Conservation (phyloP, 495 filamentous ascomycete species). For the Xylaria scruposa region DNA sequence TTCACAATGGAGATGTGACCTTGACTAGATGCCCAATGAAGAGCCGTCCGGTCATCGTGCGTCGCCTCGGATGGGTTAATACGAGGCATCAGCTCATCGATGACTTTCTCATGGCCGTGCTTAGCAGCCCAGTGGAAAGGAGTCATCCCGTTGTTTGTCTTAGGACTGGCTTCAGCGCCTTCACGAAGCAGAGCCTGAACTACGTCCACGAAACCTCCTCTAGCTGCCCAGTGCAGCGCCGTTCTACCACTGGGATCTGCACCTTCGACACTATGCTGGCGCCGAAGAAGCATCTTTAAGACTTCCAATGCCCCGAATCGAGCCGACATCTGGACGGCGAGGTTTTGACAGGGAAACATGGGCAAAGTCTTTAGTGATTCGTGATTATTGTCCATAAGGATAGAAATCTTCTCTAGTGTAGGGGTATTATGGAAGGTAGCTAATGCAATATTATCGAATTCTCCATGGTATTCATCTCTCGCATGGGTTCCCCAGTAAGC, state of each 20-base stretch:
- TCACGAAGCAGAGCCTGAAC: neutral
- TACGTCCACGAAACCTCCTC: neutral
- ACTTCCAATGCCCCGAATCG: neutral
- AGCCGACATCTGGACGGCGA: neutral
- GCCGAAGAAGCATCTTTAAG: neutral
- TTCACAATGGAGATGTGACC: neutral
- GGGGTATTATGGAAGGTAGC: neutral
- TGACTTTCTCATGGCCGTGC: neutral
- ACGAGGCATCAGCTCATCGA: neutral
- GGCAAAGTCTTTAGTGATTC: neutral
- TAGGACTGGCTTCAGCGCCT: neutral
- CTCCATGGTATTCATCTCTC: neutral
- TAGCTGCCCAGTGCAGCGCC: neutral
- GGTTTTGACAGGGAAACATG: neutral
- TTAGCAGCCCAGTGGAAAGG: neutral
- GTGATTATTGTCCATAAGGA: neutral
- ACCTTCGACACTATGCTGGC: neutral
- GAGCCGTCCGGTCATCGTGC: neutral
- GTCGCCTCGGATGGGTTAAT: neutral
- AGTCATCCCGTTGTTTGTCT: neutral
- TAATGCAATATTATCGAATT: neutral
- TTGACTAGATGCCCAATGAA: neutral
- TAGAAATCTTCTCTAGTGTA: neutral
- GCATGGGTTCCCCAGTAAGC: neutral
- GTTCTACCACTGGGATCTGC: neutral